Conservation (phyloP, 2,329 filamentous ascomycete genomes). For the Sporothrix dimorphospora region DNA sequence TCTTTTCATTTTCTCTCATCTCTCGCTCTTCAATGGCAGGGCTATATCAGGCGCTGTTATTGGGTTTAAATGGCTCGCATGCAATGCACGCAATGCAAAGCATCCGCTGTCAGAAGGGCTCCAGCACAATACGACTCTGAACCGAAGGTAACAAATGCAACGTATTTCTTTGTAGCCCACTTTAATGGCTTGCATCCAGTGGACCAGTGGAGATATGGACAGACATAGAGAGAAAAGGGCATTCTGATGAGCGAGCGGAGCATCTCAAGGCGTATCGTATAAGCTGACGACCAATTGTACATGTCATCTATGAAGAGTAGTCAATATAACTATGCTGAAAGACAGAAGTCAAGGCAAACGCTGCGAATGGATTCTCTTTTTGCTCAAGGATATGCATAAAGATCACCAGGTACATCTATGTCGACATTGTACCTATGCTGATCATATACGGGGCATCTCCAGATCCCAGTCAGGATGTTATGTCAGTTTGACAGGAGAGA, state of each 20-base stretch:
- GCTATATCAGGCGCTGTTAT: too few relatives aligned
- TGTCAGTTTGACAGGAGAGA: neutral
- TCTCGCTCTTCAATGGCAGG: neutral
- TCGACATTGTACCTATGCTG: neutral
- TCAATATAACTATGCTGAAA: too few relatives aligned
- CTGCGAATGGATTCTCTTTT: neutral
- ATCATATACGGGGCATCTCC: slow-evolving; percentile 17
- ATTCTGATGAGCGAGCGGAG: too few relatives aligned
- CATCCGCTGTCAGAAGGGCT: neutral
- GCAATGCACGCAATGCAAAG: neutral
- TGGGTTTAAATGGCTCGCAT: neutral
- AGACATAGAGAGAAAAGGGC: neutral
- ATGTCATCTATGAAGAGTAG: too few relatives aligned
- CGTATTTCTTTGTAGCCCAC: neutral
- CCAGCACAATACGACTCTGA: neutral
- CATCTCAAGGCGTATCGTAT: too few relatives aligned
- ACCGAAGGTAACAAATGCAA: neutral
- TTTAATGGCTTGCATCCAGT: neutral
- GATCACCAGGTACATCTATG: neutral
- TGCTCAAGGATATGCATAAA: neutral
- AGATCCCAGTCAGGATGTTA: neutral
- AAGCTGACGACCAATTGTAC: too few relatives aligned
- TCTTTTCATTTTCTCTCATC: neutral
- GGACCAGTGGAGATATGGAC: neutral
- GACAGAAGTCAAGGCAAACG: too few relatives aligned